A percentile compares a stretch with the other conserved stretches of the same genome.
Evolutionary conservation across 768 basidiomycete species (phyloP).

Genomic region (Tulasnella sp.): DNA sequence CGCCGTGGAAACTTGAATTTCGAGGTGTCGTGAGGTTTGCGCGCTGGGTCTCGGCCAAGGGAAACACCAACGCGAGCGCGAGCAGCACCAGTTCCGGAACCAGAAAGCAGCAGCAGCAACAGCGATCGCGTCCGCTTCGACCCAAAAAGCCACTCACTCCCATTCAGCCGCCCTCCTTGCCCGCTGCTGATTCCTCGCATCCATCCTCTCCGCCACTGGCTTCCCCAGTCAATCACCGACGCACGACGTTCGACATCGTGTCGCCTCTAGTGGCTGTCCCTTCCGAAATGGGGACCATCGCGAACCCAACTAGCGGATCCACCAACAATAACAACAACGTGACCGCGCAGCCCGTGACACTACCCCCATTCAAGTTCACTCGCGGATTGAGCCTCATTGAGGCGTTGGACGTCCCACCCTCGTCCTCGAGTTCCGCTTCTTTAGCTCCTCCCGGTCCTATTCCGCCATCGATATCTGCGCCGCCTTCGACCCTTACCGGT

Average conservation of each 20-base stretch:
- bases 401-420: background rate
- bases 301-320: background rate
- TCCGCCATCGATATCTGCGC: background rate
- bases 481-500: background rate
- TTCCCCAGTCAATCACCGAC: background rate
- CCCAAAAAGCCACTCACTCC: background rate
- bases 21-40: conserved; percentile 12
- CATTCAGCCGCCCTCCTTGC: background rate
- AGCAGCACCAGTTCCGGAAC: background rate
- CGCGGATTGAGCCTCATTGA: background rate
- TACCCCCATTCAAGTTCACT: background rate
- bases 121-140: background rate
- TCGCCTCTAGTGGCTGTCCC: background rate
- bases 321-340: background rate
- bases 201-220: background rate
- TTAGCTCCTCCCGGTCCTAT: background rate
- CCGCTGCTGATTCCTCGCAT: background rate
- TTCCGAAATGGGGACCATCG: background rate
- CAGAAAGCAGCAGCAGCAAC: background rate
- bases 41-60: conserved; percentile 14
- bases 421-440: too few species aligned
- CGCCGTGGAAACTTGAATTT: conserved; percentile 14
- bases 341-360: background rate
- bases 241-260: background rate
- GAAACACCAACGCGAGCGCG: background rate